phyloP scores from a whole-genome alignment of 129 eudicot species.

The Artemisia argyi region DNA sequence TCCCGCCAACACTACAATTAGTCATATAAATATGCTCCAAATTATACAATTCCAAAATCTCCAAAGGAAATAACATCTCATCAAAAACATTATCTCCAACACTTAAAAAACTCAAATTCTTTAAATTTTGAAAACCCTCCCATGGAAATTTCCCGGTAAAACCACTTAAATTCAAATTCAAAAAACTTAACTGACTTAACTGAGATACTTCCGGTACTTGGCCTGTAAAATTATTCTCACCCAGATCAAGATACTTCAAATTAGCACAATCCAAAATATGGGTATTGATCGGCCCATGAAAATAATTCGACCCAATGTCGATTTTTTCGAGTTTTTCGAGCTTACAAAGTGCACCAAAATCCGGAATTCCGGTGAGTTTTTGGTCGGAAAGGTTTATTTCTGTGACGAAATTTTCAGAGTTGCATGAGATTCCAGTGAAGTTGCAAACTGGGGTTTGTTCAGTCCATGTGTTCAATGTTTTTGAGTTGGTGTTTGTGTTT shows the following conservation, averaged over 20 bases:
- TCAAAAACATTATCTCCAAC: constrained; percentile 53
- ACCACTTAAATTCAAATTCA: constrained; percentile 11
- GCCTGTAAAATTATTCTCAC: not conserved
- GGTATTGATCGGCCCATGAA: not conserved
- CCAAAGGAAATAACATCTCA: constrained; percentile 54
- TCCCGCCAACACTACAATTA: constrained; percentile 57
- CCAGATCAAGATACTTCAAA: constrained; percentile 7
- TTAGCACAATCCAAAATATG: not conserved
- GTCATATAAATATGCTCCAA: constrained; percentile 54
- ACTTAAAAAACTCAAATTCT: not conserved
- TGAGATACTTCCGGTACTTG: not conserved
- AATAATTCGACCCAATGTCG: not conserved
- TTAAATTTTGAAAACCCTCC: not conserved
- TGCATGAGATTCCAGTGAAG: constrained; percentile 24
- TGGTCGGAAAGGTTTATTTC: constrained; percentile 3
- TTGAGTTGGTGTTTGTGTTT: constrained; percentile 19
- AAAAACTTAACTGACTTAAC: not conserved
- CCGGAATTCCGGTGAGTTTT: not conserved
- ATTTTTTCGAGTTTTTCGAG: constrained; percentile 1
- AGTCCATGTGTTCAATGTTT: constrained; percentile 45
- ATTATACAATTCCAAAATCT: constrained; percentile 41
- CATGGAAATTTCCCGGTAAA: constrained; percentile 16
- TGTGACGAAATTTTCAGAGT: not conserved
- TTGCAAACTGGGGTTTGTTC: constrained; percentile 37
- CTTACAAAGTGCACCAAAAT: constrained; percentile 8